phyloP scores from a whole-genome alignment of 1,139 yeast species.

The Pichia norvegensis region DNA sequence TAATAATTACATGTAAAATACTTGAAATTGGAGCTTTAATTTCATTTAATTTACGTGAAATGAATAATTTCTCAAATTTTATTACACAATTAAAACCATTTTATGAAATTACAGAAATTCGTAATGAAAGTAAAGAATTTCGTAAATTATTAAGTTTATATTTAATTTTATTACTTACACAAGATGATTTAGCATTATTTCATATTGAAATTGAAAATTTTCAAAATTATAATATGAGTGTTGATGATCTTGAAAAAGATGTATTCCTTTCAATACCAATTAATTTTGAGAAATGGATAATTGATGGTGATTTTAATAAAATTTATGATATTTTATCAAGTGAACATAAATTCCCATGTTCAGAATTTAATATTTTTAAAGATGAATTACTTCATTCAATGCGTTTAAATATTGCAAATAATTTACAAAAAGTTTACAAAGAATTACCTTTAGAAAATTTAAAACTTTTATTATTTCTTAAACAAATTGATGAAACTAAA shows the following conservation, averaged over 20 bases:
- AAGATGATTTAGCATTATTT: constrained; percentile 79
- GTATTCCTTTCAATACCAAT: constrained; percentile 71
- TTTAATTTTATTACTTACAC: constrained; percentile 65
- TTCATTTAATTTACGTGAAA: constrained; percentile 56
- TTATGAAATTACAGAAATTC: constrained; percentile 40
- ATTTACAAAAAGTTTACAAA: constrained; percentile 72
- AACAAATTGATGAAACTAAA: constrained; percentile 57
- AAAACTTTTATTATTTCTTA: constrained; percentile 69
- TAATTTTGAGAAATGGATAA: constrained; percentile 82
- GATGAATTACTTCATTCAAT: constrained; percentile 65
- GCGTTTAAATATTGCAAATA: constrained; percentile 80
- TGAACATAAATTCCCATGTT: constrained; percentile 38
- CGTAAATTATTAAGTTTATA: constrained; percentile 75
- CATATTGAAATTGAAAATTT: constrained; percentile 82
- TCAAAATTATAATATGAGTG: constrained; percentile 41
- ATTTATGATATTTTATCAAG: constrained; percentile 69
- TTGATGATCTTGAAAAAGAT: constrained; percentile 53
- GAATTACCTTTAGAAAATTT: constrained; percentile 76
- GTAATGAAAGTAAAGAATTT: constrained; percentile 52
- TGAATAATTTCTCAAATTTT: constrained; percentile 60
- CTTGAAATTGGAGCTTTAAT: constrained; percentile 83
- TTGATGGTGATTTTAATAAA: constrained; percentile 94
- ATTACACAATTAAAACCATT: constrained; percentile 73
- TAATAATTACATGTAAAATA: constrained; percentile 70
- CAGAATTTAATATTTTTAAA: constrained; percentile 53